Evolutionary conservation across 306 rosid species (phyloP), one percentile per base, ranked within the genome.

Genomic region (Begonia loranthoides): DNA sequence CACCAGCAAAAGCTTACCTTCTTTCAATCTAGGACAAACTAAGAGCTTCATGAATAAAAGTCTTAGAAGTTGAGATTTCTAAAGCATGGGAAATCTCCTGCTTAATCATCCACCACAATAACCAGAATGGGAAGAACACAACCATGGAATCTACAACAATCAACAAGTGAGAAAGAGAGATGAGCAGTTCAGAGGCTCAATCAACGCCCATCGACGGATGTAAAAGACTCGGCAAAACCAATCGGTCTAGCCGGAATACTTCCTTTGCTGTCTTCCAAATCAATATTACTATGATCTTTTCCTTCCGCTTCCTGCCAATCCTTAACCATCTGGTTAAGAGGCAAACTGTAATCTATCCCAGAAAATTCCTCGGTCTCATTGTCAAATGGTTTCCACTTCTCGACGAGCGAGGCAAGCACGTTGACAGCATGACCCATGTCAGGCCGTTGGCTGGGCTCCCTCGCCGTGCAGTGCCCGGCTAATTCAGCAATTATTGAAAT

Each of bases 391-490:
- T 72, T 79, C 86, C 86, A 79, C 66, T 79, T 72, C 22, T 79
- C 86, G 19, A 79, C 86, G 10, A 79, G 81, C 0, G 86, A 75
- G 15, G 76, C 68, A 10, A 79, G 61, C 38, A 79, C 79, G 52
- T 79, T 79, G 28, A 79, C 86, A 1, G 79, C 86, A 1, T 79
- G 81, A 15, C 86, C 81, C 86, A 79, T 79, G 49, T 79, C 86
- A 14, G 86, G 86, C 51, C 86, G 57, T 22, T 75, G 86, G 60
- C 17, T 21, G 13, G 86, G 86, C 66, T 79, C 86, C 66, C 85
- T 78, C 9, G 85, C 81, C 13, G 85, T 78, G 78, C 85, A 78
- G 65, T 78, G 85, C 46, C 81, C 86, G 9, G 81, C 86, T 54
- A 79, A 67, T 62, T 79, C 81, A 0, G 81, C 73, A 43, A 79